These are phyloP conservation scores for Stylonectria norvegica DNA, from an alignment of 2,329 filamentous ascomycete genomes.

Conservation along the genomic window DNA sequence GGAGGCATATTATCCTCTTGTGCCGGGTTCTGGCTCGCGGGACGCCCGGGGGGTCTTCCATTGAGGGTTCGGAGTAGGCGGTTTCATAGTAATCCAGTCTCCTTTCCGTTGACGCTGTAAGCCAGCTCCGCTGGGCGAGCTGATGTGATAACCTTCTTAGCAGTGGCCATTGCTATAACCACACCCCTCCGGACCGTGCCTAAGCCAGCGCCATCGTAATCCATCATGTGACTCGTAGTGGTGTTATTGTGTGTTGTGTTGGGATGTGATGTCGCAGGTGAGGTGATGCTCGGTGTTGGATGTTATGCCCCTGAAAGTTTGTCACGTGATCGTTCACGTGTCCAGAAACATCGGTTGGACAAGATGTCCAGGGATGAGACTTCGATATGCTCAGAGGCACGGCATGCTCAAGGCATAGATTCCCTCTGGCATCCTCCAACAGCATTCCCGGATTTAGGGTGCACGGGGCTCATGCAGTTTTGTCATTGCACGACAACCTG, in stretches of 20 bases:
- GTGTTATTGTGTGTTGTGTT: slow-evolving; percentile 13
- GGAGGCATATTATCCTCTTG: slow-evolving; percentile 19
- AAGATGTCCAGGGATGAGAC: too few species aligned
- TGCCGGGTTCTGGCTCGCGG: slow-evolving; percentile 18
- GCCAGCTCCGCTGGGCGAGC: slow-evolving; percentile 9
- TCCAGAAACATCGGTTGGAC: too few species aligned
- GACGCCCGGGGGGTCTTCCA: slow-evolving; percentile 20
- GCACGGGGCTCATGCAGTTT: too few species aligned
- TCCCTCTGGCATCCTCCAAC: too few species aligned
- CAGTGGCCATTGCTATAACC: slow-evolving; percentile 20
- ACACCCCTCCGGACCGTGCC: slow-evolving; percentile 17
- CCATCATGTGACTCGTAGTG: slow-evolving; percentile 20
- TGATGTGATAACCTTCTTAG: slow-evolving; percentile 28
- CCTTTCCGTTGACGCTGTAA: slow-evolving; percentile 17
- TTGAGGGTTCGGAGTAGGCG: slow-evolving; percentile 22
- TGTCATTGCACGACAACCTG: too few species aligned
- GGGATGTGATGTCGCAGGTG: slow-evolving; percentile 7
- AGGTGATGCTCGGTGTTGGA: slow-evolving; percentile 15
- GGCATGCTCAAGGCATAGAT: neutral
- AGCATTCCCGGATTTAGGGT: too few species aligned
- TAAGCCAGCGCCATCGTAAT: slow-evolving; percentile 11
- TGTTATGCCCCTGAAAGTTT: slow-evolving; percentile 10
- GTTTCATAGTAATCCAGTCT: slow-evolving; percentile 25
- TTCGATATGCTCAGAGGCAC: too few species aligned
- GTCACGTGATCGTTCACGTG: slow-evolving; percentile 20